Evolutionary conservation across 108 stramenopile species (phyloP), one percentile per base, ranked within the genome.

Genomic region (Mediolabrus comicus): DNA sequence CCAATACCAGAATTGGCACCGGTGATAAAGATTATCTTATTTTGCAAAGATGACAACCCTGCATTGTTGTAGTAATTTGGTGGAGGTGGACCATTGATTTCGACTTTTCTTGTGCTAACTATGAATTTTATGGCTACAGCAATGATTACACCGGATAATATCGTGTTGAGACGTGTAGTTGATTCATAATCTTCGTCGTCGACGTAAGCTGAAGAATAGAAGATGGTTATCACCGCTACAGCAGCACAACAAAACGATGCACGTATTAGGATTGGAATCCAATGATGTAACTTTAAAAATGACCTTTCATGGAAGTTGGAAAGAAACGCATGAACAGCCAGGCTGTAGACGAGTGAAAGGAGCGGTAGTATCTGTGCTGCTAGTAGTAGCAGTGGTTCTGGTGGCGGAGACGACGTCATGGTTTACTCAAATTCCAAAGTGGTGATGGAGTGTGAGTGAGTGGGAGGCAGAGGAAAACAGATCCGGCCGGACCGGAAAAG

Each of bases 1-100:
- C 87, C 87, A 10, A 85, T 77, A 22, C 87, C 87, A 1, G 86
- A 36, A 39, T 77, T 77, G 29, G 83, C 75, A 29, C 86, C 86
- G 11, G 86, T 87, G 43, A 87, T 64, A 29, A 84, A 26, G 5
- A 78, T 33, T 35, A 79, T 73, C 16, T 52, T 80, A 29, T 71
- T 65, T 33, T 61, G 51, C 26, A 19, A 29, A 27, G 13, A 33
- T 54, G 65, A 53, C 12, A 51, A 19, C 1, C 25, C 30, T 12
- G 13, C n/a, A 0, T 70, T 52, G 9, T 12, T 61, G 4, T 14
- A 13, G 32, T 27, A 4, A 10, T 19, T 4, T 22, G 72, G 61
- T 46, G 77, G 77, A 0, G 35, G 27, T 1, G 77, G 77, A 12
- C 77, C 77, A 38, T 74, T 53, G 36, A 74, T 66, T 26, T 78